Conservation (phyloP, 2,329 filamentous ascomycete species). For the Chrysoporthe deuterocubensis region DNA sequence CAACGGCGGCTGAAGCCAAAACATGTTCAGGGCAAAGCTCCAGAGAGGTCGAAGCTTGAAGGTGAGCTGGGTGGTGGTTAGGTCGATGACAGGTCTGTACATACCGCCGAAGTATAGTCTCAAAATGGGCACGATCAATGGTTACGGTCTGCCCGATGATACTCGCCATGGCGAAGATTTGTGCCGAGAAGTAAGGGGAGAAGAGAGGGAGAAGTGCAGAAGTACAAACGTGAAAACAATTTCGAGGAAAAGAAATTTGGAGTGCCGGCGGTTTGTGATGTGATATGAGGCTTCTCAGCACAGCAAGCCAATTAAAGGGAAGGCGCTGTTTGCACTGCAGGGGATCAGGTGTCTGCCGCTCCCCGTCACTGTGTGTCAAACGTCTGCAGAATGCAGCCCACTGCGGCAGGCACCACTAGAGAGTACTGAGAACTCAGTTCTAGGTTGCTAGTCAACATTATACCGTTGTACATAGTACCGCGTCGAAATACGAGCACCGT, state of each 20-base stretch:
- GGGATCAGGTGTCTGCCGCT: neutral
- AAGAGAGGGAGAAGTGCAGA: constrained; percentile 3
- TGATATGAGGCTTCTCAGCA: constrained; percentile 7
- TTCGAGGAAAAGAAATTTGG: neutral
- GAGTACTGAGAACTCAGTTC: neutral
- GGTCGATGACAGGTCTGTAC: constrained; percentile 29
- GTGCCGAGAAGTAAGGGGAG: neutral
- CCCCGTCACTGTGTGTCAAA: neutral
- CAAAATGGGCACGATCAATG: constrained; percentile 63
- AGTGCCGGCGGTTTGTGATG: constrained; percentile 5
- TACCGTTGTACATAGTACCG: neutral
- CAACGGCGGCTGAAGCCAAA: neutral
- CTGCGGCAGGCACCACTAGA: neutral
- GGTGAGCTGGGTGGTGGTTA: neutral
- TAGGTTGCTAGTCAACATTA: neutral
- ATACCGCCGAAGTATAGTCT: constrained; percentile 65
- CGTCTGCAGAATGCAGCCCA: neutral
- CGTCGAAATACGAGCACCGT: neutral
- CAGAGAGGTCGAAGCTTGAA: constrained; percentile 11
- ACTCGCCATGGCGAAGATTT: constrained; percentile 21
- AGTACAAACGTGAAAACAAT: neutral
- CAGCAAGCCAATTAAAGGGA: constrained; percentile 9
- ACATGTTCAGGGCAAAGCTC: neutral
- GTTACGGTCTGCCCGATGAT: constrained; percentile 47
- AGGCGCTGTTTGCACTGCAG: constrained; percentile 4